Evolutionary conservation across 2,329 filamentous ascomycete species (phyloP).

Genomic region (Aureobasidium lini): DNA sequence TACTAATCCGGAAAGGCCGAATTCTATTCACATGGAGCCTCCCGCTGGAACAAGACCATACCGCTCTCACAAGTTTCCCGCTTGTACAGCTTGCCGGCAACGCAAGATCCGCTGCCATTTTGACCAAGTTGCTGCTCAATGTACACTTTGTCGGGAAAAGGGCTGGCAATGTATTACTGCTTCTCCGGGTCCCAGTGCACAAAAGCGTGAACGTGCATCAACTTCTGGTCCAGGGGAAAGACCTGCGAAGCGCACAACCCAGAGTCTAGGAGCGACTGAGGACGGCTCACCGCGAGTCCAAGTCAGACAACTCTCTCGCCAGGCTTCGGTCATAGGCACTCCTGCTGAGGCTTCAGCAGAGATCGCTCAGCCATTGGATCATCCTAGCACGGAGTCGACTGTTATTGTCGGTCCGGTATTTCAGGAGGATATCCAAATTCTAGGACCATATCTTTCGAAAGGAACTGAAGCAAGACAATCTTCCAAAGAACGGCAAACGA

Average conservation of each 20-base stretch:
- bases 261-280: neutral
- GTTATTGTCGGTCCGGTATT: constrained; percentile 2
- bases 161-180: constrained; percentile 2
- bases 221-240: neutral
- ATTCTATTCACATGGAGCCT: neutral
- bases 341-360: neutral
- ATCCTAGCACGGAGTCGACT: constrained; percentile 3
- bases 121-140: constrained; percentile 19
- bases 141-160: constrained; percentile 11
- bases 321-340: neutral
- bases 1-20: neutral
- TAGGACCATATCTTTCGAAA: neutral
- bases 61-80: constrained; percentile 36
- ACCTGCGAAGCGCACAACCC: neutral
- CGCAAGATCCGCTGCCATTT: constrained; percentile 37
- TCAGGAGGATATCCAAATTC: neutral
- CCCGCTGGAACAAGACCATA: constrained; percentile 26
- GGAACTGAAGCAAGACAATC: neutral
- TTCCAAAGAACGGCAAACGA: neutral
- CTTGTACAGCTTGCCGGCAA: constrained; percentile 33
- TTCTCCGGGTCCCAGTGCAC: neutral
- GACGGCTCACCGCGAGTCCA: neutral
- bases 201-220: neutral
- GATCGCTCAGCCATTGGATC: constrained; percentile 1
- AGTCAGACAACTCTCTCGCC: neutral